Percentiles rank a stretch among this genome's conserved stretches.
Evolutionary conservation across 164 flowering plant genomes (phyloP).

Genomic region (Aristolochia contorta): DNA sequence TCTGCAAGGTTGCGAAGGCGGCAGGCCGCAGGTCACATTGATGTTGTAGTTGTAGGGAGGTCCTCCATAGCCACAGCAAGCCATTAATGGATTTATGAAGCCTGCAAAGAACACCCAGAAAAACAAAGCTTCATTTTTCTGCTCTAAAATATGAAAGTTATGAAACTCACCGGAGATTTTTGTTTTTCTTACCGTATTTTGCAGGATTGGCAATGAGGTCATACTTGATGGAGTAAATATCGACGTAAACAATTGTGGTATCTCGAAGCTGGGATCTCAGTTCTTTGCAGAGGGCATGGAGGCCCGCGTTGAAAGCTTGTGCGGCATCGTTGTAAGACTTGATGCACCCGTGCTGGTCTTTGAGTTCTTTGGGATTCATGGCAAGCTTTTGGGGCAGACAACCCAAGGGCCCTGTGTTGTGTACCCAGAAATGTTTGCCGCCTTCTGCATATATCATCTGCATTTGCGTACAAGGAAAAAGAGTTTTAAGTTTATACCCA

Average conservation of each 20-base stretch:
- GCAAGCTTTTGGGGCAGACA: slow-evolving; percentile 49
- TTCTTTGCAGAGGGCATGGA: slow-evolving; percentile 21
- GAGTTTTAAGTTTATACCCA: no score
- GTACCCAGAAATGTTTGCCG: slow-evolving; percentile 57
- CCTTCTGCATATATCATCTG: slow-evolving; percentile 40
- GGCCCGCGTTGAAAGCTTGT: slow-evolving; percentile 28
- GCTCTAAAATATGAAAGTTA: no score
- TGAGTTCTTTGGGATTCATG: slow-evolving; percentile 13
- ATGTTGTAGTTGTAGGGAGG: slow-evolving; percentile 47
- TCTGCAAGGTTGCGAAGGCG: slow-evolving; percentile 25
- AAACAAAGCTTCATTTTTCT: no score
- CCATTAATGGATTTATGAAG: slow-evolving; percentile 38
- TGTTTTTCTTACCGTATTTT: slow-evolving; percentile 28
- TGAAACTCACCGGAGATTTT: no score
- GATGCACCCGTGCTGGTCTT: slow-evolving; percentile 40
- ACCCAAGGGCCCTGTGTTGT: slow-evolving; percentile 54
- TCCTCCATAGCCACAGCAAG: slow-evolving; percentile 60
- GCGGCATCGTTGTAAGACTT: slow-evolving; percentile 31
- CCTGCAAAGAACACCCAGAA: slow-evolving; percentile 21
- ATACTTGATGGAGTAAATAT: slow-evolving; percentile 42
- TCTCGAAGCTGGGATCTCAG: slow-evolving; percentile 22
- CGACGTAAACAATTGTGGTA: slow-evolving; percentile 39
- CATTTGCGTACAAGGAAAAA: not conserved
- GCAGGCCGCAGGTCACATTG: slow-evolving; percentile 28
- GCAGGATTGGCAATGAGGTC: slow-evolving; percentile 32